Base-by-base conservation (phyloP, 108 stramenopile species). In the Nitzschia inconspicua region DNA sequence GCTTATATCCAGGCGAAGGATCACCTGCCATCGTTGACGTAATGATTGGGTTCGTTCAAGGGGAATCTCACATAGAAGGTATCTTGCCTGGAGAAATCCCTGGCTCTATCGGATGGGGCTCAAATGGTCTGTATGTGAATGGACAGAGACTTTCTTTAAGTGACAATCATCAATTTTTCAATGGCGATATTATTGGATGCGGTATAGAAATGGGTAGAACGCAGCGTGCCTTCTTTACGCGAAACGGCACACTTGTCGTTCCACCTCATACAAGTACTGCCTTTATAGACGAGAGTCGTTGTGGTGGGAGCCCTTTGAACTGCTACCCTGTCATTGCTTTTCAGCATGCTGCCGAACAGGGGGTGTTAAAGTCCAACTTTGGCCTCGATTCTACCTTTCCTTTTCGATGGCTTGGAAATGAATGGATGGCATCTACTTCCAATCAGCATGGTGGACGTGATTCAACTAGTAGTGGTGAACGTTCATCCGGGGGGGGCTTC, bases 121-220 rank as follows among this genome's bases (percentile, higher is more conserved):
- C 60, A 6, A 27, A 48, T 34, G 60, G 60, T 2, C 47, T 61
- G 5, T 22, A 7, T 9, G 47, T 48, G 8, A 47, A 48, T 34
- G 60, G 60, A 6, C 55, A 26, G 4, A 18, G 29, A 3, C n/a
- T n/a, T n/a, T n/a, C n/a, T n/a, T n/a, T n/a, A n/a, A n/a, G n/a
- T n/a, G n/a, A n/a, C n/a, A n/a, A n/a, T n/a, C 27, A 54, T 30
- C 24, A 16, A 7, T 47, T 66, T 37, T 22, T 23, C 8, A 24
- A 32, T 50, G 53, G 62, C 14, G 69, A 70, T n/a, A 42, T 50
- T 1, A 47, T 70, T 16, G 69, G 69, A 9, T 70, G 69, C 20
- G 69, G 69, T 29, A 23, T 63, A 3, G 69, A 70, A 34, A 22
- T 64, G 13, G 26, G 14, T 9, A 63, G 69, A 3, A 27, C 19